Base-by-base conservation (phyloP, 2,329 filamentous ascomycete species). In the Karstenula rhodostoma region DNA sequence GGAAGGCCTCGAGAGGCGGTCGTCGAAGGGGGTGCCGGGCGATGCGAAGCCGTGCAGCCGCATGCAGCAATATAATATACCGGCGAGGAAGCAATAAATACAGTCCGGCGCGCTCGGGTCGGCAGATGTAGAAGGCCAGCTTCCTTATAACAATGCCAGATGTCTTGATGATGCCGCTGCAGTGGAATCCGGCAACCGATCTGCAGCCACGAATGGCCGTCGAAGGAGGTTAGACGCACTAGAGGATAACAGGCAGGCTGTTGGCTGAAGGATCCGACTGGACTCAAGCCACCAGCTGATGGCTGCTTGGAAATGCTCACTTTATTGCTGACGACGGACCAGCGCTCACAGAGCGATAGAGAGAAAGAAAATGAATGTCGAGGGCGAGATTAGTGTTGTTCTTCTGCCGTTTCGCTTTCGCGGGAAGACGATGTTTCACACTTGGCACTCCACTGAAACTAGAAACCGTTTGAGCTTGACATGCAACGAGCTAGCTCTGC, bases 121-220 rank as follows among this genome's bases (percentile, higher is more conserved):
- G 56, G 58, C 48, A 65, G 40, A 57, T 59, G 42, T 15, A 61
- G 70, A 75, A 72, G 73, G 52, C 70, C 73, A 71, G 73, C 72
- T 62, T 62, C 69, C 67, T 64, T 63, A 57, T 64, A 64, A 57
- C 63, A 64, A 58, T 66, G 67, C 61, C 65, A 68, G 68, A 71
- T 67, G 66, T 56, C 48, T 58, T 67, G 52, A 46, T 46, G 59
- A 61, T 63, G 61, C 60, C 35, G 19, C 40, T 64, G 42, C 64
- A 67, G 67, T 29, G 56, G 56, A 47, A 43, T 47, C 22, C 25
- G 37, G 35, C 47, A 12, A 37, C 54, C 44, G 54, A 56, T 53
- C 42, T 44, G 56, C 48, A 58, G 52, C 52, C 52, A 55, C 52
- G 19, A 55, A 46, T 55, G 40, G 27, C 52, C 42, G 52, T 35